phyloP scores from a whole-genome alignment of 1,139 yeast genomes.

The Nakaseomyces nivariensis region DNA sequence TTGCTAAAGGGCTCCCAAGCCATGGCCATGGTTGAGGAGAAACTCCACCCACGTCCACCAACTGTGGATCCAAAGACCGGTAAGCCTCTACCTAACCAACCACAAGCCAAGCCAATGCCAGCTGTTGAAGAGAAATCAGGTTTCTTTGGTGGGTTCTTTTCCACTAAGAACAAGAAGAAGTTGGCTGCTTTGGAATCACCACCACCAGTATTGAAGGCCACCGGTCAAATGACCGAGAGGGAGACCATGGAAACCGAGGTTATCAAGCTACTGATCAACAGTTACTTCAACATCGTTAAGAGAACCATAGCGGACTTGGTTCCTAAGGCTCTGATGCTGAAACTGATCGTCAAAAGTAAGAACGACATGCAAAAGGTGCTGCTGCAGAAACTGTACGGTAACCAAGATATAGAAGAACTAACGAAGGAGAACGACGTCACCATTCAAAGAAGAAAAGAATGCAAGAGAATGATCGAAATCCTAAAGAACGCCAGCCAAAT shows the following conservation, averaged over 20 bases:
- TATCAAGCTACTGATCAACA: conserved; percentile 78
- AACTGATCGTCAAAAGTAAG: conserved; percentile 74
- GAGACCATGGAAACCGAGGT: conserved; percentile 97
- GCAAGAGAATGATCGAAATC: conserved; percentile 89
- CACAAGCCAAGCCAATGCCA: conserved; percentile 20
- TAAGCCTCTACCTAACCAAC: conserved; percentile 48
- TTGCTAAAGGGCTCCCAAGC: conserved; percentile 91
- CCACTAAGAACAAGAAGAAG: conserved; percentile 87
- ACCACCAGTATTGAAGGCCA: conserved; percentile 87
- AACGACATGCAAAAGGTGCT: conserved; percentile 84
- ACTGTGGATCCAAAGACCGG: conserved; percentile 92
- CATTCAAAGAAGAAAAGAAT: conserved; percentile 89
- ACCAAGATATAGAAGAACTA: conserved; percentile 63
- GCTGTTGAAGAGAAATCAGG: conserved; percentile 43
- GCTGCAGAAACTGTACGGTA: conserved; percentile 75
- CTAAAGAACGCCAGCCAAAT: conserved; percentile 83
- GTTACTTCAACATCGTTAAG: conserved; percentile 87
- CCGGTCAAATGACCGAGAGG: conserved; percentile 90
- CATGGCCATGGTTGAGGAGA: conserved; percentile 88
- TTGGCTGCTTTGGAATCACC: conserved; percentile 96
- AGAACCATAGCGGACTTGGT: conserved; percentile 87
- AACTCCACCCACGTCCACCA: conserved; percentile 75
- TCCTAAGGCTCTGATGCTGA: conserved; percentile 92
- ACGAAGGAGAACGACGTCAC: conserved; percentile 90
- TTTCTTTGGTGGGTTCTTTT: conserved; percentile 90